Evolutionary conservation across 768 basidiomycete species (phyloP).

Genomic region (Gautieria morchelliformis): DNA sequence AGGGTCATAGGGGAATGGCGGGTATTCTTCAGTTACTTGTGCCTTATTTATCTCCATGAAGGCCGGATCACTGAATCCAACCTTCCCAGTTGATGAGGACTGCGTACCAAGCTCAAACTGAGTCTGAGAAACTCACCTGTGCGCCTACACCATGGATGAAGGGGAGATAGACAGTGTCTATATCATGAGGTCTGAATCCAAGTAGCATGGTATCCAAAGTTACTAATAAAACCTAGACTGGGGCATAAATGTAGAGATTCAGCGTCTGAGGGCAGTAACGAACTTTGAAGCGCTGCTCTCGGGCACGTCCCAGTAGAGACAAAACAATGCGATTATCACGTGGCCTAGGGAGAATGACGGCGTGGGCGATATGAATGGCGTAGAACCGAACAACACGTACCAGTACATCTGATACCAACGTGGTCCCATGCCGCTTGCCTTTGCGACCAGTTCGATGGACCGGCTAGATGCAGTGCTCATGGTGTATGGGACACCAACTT

Average conservation of each 20-base stretch:
- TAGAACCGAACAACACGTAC: conserved; percentile 25
- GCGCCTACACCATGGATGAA: conserved; percentile 40
- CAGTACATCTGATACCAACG: conserved; percentile 83
- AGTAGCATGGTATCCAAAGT: conserved; percentile 67
- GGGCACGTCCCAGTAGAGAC: conserved; percentile 58
- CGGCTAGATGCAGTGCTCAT: conserved; percentile 68
- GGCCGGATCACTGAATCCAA: conserved; percentile 65
- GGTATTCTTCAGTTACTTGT: conserved; percentile 31
- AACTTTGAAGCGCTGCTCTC: conserved; percentile 47
- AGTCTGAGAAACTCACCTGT: conserved; percentile 6
- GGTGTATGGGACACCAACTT: conserved; percentile 56
- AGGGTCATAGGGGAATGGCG: conserved; percentile 53
- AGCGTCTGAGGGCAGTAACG: neutral
- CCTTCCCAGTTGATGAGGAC: conserved; percentile 39
- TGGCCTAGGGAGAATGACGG: conserved; percentile 37
- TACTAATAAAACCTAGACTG: conserved; percentile 41
- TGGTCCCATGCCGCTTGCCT: conserved; percentile 52
- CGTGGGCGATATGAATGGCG: neutral
- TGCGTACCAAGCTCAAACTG: neutral
- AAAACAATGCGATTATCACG: conserved; percentile 46
- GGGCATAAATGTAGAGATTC: neutral
- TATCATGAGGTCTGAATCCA: conserved; percentile 72
- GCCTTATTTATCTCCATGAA: conserved; percentile 56
- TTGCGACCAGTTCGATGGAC: conserved; percentile 69
- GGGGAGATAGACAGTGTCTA: conserved; percentile 55